A percentile compares a stretch with the other conserved stretches of the same genome.
Conservation (phyloP, 345 rosid genomes). For the Populus davidiana region DNA sequence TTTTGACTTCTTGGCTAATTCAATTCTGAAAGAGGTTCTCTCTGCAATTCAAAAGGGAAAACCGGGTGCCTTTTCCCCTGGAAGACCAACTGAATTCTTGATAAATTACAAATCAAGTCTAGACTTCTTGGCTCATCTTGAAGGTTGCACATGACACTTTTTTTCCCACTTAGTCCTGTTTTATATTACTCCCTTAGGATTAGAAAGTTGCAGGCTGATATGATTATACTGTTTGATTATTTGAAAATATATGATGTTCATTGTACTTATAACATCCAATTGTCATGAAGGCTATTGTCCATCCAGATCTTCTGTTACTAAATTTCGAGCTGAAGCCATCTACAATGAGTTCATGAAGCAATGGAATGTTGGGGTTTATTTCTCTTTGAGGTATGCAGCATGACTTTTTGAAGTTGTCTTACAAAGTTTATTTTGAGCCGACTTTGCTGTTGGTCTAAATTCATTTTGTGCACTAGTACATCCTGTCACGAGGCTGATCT, state of each 20-base stretch:
- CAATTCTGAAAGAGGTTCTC: conserved; percentile 88
- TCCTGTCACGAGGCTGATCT: not conserved
- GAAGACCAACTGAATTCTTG: conserved; percentile 91
- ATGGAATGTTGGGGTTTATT: conserved; percentile 95
- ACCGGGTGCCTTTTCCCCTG: conserved; percentile 98
- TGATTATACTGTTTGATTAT: conserved; percentile 2
- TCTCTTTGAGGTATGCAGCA: conserved; percentile 72
- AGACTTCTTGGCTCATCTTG: conserved; percentile 78
- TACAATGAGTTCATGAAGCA: conserved; percentile 86
- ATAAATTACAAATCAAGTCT: conserved; percentile 88
- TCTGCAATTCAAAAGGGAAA: conserved; percentile 83
- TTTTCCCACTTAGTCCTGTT: not conserved
- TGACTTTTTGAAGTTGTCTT: conserved; percentile 8
- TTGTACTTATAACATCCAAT: conserved; percentile 35
- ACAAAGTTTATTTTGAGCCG: not conserved
- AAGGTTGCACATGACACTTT: conserved; percentile 52
- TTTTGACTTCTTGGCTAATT: conserved; percentile 92
- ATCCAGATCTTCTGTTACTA: conserved; percentile 85
- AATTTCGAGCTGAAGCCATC: conserved; percentile 71
- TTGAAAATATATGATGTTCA: conserved; percentile 16
- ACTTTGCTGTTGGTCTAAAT: not conserved
- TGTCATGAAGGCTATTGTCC: conserved; percentile 90
- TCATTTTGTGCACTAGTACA: not conserved
- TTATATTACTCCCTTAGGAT: not conserved
- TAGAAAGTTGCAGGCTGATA: conserved; percentile 17